Base-by-base conservation (phyloP, 495 filamentous ascomycete species). In the Evernia prunastri region DNA sequence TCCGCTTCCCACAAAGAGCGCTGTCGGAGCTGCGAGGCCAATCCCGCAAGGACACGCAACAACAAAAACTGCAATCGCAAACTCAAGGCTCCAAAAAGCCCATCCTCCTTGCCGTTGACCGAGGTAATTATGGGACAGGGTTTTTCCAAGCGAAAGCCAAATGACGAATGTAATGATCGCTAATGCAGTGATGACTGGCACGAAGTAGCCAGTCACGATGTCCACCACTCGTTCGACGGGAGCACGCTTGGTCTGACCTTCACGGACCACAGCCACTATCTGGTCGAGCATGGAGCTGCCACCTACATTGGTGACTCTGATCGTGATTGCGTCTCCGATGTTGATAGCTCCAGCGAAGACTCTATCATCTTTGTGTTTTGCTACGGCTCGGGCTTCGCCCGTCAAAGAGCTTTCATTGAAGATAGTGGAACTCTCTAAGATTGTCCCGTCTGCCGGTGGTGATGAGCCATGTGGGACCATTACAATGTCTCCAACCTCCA, bases 21-120 rank as follows among this genome's bases (percentile, higher is more conserved):
- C 93, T 0, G 94, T 97, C 20, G 93, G 93, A 4, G 94, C 91
- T 62, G 93, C 93, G 33, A 97, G 86, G 3, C 87, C 93, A 56
- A 97, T 84, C 25, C 93, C 94, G 68, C 93, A 97, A 17, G 93
- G 93, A 72, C 93, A 97, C 9, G 93, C 93, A 42, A 97, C 87
- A 39, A 97, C 90, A 74, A 97, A 97, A 4, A 96, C 93, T 6
- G 94, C 85, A 66, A 97, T 96, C 0, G 93, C 89, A 71, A 97
- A 97, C 60, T 93, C 86, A 43, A 97, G 77, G 25, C 89, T 88
- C 84, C 92, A 97, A 23, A 89, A 87, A 0, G 88, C 80, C 90
- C 92, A 96, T 18, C 90, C 88, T 31, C 90, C 91, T 27, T 84
- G 79, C 8, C 82, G 77, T 40, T 77, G 72, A 56, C 88, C 86